A percentile compares a stretch with the other conserved stretches of the same genome.
phyloP scores from a whole-genome alignment of 495 filamentous ascomycete species.

The Rhypophila decipiens region DNA sequence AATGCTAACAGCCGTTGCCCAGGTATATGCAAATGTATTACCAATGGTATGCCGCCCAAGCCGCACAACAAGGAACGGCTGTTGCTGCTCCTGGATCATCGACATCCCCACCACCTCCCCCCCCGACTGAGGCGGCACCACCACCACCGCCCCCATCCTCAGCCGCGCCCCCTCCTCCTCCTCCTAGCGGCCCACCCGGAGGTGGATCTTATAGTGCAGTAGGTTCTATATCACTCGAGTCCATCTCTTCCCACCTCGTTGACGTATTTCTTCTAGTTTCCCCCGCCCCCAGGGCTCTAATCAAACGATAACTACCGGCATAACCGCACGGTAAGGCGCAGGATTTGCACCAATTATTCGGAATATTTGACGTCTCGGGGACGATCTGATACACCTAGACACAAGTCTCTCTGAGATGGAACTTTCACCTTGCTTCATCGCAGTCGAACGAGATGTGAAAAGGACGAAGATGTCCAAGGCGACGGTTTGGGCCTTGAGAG shows the following conservation, averaged over 20 bases:
- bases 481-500: no score
- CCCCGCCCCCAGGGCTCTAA: constrained; percentile 50
- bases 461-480: no score
- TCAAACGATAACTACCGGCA: no score
- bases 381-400: no score
- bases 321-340: not conserved
- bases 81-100: constrained; percentile 36
- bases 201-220: constrained; percentile 64
- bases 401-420: no score
- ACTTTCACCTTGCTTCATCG: no score
- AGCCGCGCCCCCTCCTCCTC: constrained; percentile 54
- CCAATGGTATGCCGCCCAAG: constrained; percentile 52
- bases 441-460: no score
- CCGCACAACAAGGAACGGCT: constrained; percentile 36
- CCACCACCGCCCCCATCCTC: constrained; percentile 53
- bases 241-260: not conserved
- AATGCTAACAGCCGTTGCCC: constrained; percentile 1
- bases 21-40: constrained; percentile 70
- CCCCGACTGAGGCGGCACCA: constrained; percentile 54
- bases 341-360: no score
- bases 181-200: constrained; percentile 53
- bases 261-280: constrained; percentile 34
- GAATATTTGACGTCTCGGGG: no score
- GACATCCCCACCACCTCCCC: constrained; percentile 55
- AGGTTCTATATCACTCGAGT: no score